A percentile compares a stretch with the other conserved stretches of the same genome.
phyloP scores from a whole-genome alignment of 345 rosid genomes.

The Bruguiera gymnorhiza region DNA sequence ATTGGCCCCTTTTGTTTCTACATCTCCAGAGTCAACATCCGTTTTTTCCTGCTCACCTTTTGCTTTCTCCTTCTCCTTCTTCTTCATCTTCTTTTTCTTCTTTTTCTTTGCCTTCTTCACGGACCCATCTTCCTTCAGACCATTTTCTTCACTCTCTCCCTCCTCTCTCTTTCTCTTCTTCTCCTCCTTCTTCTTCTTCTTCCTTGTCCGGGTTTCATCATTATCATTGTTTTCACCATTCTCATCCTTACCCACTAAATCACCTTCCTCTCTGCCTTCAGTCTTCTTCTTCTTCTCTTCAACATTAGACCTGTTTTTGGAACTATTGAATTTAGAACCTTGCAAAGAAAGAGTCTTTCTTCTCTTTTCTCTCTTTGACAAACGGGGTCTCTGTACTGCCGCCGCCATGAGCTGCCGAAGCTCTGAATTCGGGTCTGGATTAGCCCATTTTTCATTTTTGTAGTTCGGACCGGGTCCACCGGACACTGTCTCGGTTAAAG shows the following conservation, averaged over 20 bases:
- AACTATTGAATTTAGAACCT: conserved; percentile 13
- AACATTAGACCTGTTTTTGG: not conserved
- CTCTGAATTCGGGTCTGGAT: conserved; percentile 25
- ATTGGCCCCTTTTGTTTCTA: not conserved
- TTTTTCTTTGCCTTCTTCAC: conserved; percentile 13
- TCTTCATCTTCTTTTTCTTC: conserved; percentile 19
- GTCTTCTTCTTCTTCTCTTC: not conserved
- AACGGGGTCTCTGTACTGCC: conserved; percentile 51
- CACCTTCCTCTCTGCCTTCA: not conserved
- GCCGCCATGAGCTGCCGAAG: conserved; percentile 56
- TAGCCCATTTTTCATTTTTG: not conserved
- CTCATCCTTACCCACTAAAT: conserved; percentile 28
- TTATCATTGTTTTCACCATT: conserved; percentile 16
- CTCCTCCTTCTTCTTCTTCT: conserved; percentile 18
- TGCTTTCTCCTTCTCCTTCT: conserved; percentile 16
- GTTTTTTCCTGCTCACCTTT: conserved; percentile 13
- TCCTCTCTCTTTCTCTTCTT: conserved; percentile 22
- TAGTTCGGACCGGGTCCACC: conserved; percentile 10
- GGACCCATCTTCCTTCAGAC: not conserved
- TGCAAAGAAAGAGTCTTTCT: conserved; percentile 33
- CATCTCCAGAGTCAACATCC: conserved; percentile 10
- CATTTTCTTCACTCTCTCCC: conserved; percentile 16
- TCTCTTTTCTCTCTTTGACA: conserved; percentile 78
- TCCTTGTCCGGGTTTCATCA: not conserved
- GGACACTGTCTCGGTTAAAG: conserved; percentile 26